phyloP scores from a whole-genome alignment of 768 basidiomycete species.

The Tricholoma flavovirens region DNA sequence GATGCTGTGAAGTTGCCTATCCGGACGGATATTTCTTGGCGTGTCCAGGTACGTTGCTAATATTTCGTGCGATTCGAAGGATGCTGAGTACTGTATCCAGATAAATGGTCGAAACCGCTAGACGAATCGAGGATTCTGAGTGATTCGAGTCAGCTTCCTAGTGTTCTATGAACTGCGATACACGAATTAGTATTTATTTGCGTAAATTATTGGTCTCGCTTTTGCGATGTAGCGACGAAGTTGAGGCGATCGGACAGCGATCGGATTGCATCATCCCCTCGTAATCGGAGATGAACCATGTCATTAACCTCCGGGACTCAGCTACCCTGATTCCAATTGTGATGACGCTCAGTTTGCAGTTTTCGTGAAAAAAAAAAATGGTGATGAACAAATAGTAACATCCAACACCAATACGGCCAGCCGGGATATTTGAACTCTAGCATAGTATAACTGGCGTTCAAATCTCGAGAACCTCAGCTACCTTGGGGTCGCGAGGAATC shows the following conservation, averaged over 20 bases:
- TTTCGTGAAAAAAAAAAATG: no score
- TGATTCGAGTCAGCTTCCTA: constrained; percentile 36
- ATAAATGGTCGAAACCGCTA: constrained; percentile 45
- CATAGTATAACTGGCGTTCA: not conserved
- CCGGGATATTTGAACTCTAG: no score
- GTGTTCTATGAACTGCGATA: constrained; percentile 29
- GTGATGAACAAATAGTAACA: no score
- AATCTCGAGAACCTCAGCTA: constrained; percentile 16
- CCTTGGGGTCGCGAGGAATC: constrained; percentile 22
- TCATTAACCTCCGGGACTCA: no score
- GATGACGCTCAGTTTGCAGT: no score
- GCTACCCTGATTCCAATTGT: no score
- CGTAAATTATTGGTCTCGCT: not conserved
- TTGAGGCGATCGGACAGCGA: no score
- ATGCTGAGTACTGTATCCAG: constrained; percentile 16
- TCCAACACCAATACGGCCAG: no score
- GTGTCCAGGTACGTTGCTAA: constrained; percentile 52
- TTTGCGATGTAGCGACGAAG: no score
- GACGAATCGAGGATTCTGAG: constrained; percentile 33
- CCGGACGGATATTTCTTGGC: constrained; percentile 72
- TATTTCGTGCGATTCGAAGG: not conserved
- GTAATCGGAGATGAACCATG: no score
- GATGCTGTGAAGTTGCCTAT: no score
- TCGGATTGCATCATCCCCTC: no score
- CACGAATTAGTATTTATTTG: constrained; percentile 1